Evolutionary conservation across 1,139 yeast species (phyloP).

Genomic region (Arxiozyma slooffiae): DNA sequence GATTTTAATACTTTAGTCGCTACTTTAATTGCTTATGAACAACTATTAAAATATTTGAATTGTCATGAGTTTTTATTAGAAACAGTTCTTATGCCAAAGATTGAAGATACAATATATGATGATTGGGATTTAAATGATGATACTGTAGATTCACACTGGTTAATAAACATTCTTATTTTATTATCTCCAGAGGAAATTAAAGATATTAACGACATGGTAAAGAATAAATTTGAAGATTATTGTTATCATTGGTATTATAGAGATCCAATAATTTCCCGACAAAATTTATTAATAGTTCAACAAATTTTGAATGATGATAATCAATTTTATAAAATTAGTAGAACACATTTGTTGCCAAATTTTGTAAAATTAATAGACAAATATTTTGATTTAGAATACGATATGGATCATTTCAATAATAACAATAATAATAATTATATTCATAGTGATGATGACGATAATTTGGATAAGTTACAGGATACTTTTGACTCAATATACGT

Average conservation of each 20-base stretch:
- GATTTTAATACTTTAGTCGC: conserved; percentile 23
- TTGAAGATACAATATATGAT: neutral
- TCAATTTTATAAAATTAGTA: conserved; percentile 22
- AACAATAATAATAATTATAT: too few species aligned
- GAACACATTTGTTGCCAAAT: conserved; percentile 23
- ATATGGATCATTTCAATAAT: conserved; percentile 15
- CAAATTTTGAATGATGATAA: conserved; percentile 32
- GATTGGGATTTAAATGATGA: neutral
- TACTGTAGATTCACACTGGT: neutral
- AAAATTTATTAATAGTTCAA: conserved; percentile 24
- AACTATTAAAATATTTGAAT: conserved; percentile 30
- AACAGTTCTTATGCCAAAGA: conserved; percentile 32
- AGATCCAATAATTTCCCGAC: conserved; percentile 9
- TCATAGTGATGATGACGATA: too few species aligned
- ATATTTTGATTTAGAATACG: conserved; percentile 22
- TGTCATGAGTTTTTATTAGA: conserved; percentile 24
- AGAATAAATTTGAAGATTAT: conserved; percentile 28
- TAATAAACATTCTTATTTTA: neutral
- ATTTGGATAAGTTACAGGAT: neutral
- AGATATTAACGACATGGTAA: conserved; percentile 6
- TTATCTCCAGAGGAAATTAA: neutral
- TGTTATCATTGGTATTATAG: conserved; percentile 32
- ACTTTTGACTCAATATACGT: conserved; percentile 12
- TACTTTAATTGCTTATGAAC: conserved; percentile 37
- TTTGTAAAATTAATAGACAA: conserved; percentile 12